These are phyloP conservation scores for Fusarium sp. DNA, from an alignment of 2,329 filamentous ascomycete genomes.

Conservation along the genomic window DNA sequence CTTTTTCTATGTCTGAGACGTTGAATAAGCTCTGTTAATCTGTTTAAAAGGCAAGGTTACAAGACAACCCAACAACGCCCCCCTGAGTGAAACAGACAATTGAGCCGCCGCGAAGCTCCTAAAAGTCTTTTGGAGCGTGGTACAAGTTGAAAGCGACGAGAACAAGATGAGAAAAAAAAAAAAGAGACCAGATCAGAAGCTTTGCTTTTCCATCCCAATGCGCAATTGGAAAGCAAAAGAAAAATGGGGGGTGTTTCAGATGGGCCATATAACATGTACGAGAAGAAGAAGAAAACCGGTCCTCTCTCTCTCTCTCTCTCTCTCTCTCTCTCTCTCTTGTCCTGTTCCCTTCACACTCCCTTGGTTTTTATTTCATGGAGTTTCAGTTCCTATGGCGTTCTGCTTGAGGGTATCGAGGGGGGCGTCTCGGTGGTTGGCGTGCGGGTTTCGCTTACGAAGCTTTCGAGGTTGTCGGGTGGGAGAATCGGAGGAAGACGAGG, in stretches of 20 bases:
- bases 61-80: constrained; percentile 21
- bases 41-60: constrained; percentile 8
- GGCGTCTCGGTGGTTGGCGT: constrained; percentile 32
- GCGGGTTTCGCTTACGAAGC: constrained; percentile 43
- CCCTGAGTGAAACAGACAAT: constrained; percentile 8
- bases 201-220: constrained; percentile 15
- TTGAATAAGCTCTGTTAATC: constrained; percentile 12
- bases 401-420: constrained; percentile 30
- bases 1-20: background rate
- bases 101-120: constrained; percentile 2
- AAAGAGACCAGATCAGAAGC: constrained; percentile 12
- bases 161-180: background rate
- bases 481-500: constrained; percentile 25
- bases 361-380: background rate
- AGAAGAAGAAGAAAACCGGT: constrained; percentile 14
- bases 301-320: too few relatives aligned
- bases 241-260: background rate
- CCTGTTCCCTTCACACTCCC: background rate
- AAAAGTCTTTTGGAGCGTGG: background rate
- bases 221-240: background rate
- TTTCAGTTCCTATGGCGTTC: background rate
- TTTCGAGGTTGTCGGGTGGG: constrained; percentile 38
- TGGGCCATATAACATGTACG: constrained; percentile 22
- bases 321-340: background rate
- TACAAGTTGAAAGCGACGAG: background rate